These are phyloP conservation scores for Helicostylum pulchrum DNA, from an alignment of 192 early-diverging fungal genomes.

Conservation along the genomic window DNA sequence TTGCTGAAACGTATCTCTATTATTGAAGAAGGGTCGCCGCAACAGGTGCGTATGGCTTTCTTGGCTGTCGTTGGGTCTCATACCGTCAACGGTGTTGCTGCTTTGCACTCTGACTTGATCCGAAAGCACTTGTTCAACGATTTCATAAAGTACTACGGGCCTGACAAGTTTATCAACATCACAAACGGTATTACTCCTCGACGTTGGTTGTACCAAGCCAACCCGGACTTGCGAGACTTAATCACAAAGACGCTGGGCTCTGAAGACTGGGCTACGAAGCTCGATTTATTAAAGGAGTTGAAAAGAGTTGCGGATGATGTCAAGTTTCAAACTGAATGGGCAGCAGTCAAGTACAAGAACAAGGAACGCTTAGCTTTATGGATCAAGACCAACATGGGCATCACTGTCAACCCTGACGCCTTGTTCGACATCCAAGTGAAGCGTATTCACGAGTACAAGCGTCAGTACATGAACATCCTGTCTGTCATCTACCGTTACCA, in stretches of 20 bases:
- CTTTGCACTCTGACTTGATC: slow-evolving; percentile 78
- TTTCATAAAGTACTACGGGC: slow-evolving; percentile 86
- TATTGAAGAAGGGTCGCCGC: slow-evolving; percentile 90
- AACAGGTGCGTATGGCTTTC: slow-evolving; percentile 97
- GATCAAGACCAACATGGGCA: slow-evolving; percentile 66
- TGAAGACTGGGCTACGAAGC: slow-evolving; percentile 74
- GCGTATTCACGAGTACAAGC: slow-evolving; percentile 99
- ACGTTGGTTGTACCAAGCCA: slow-evolving; percentile 96
- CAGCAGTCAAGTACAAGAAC: slow-evolving; percentile 86
- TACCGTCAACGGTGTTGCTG: slow-evolving; percentile 96
- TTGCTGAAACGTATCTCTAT: slow-evolving; percentile 85
- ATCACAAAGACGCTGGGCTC: slow-evolving; percentile 79
- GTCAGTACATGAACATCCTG: slow-evolving; percentile 98
- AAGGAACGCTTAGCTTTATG: slow-evolving; percentile 88
- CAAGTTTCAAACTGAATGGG: slow-evolving; percentile 82
- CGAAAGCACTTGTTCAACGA: slow-evolving; percentile 84
- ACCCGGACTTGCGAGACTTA: slow-evolving; percentile 79
- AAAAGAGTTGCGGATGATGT: slow-evolving; percentile 60
- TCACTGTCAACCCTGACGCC: slow-evolving; percentile 80
- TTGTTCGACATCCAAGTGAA: slow-evolving; percentile 98
- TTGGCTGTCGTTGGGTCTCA: slow-evolving; percentile 93
- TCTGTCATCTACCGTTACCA: slow-evolving; percentile 93
- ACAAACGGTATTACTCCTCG: slow-evolving; percentile 98
- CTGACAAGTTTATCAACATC: slow-evolving; percentile 90
- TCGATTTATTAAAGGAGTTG: slow-evolving; percentile 64